Conservation (phyloP, 139 green algal species). For the Haematococcus lacustris region DNA sequence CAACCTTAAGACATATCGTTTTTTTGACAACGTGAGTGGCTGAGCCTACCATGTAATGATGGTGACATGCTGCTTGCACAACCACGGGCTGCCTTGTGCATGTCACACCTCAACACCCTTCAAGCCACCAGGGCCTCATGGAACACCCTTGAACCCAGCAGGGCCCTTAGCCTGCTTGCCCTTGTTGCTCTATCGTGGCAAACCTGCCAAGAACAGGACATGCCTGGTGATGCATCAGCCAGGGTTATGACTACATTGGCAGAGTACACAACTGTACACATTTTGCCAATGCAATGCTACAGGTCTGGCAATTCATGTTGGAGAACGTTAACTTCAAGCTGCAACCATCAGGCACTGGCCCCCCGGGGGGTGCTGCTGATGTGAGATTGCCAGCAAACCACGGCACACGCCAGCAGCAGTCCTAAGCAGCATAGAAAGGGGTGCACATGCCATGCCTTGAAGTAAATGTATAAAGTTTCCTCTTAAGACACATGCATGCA, state of each 20-base stretch:
- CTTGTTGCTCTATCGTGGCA: not conserved
- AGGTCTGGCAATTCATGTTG: conserved; percentile 53
- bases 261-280: not conserved
- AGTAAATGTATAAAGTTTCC: not conserved
- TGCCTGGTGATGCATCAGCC: not conserved
- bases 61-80: not conserved
- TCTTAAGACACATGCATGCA: not conserved
- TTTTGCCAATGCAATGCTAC: not conserved
- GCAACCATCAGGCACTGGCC: not conserved
- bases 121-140: not conserved
- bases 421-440: not conserved
- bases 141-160: not conserved
- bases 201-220: not conserved
- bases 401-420: not conserved
- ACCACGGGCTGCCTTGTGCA: not conserved
- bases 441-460: not conserved
- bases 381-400: not conserved
- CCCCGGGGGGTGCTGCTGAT: not conserved
- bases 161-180: not conserved
- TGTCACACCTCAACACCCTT: not conserved
- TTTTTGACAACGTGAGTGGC: conserved; percentile 43
- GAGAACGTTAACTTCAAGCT: conserved; percentile 32
- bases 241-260: not conserved
- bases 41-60: not conserved
- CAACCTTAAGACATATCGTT: conserved; percentile 48